phyloP scores from a whole-genome alignment of 2,329 filamentous ascomycete species.

The Beauveria caledonica region DNA sequence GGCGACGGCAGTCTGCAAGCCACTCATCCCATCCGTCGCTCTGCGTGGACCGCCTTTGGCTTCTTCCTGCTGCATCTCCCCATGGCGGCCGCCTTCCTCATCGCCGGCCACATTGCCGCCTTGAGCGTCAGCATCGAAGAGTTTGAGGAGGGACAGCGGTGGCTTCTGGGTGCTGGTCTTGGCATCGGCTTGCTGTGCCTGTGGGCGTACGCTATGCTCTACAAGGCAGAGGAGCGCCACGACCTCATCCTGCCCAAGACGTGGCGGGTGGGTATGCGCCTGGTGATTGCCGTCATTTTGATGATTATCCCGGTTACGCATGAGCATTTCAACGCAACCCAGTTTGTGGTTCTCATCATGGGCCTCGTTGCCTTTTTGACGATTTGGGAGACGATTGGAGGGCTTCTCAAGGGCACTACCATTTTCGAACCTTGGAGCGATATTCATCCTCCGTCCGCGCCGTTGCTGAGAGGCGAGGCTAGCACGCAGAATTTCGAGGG shows the following conservation, averaged over 20 bases:
- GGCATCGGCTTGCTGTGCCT: conserved; percentile 37
- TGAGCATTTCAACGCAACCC: conserved; percentile 21
- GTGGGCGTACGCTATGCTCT: conserved; percentile 33
- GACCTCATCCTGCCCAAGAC: conserved; percentile 25
- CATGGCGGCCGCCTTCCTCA: conserved; percentile 36
- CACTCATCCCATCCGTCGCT: conserved; percentile 37
- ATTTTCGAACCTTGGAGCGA: conserved; percentile 28
- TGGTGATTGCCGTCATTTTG: conserved; percentile 23
- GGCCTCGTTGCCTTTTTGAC: conserved; percentile 32
- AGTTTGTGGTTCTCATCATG: conserved; percentile 35
- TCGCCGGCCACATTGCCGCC: conserved; percentile 38
- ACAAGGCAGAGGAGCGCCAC: conserved; percentile 29
- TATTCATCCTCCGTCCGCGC: conserved; percentile 19
- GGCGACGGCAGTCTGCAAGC: conserved; percentile 36
- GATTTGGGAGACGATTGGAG: conserved; percentile 36
- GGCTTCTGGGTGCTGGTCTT: conserved; percentile 38
- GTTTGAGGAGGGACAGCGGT: conserved; percentile 35
- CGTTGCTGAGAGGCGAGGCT: not conserved
- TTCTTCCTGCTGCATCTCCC: conserved; percentile 39
- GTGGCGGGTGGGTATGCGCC: conserved; percentile 27
- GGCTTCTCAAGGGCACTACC: conserved; percentile 21
- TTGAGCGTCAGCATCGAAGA: conserved; percentile 29
- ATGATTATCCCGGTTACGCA: conserved; percentile 29
- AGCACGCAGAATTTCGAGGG: conserved; percentile 16
- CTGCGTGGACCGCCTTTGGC: conserved; percentile 34